A percentile compares a stretch with the other conserved stretches of the same genome.
Conservation (phyloP, 2,329 filamentous ascomycete genomes). For the Trichocomaceae sp. region DNA sequence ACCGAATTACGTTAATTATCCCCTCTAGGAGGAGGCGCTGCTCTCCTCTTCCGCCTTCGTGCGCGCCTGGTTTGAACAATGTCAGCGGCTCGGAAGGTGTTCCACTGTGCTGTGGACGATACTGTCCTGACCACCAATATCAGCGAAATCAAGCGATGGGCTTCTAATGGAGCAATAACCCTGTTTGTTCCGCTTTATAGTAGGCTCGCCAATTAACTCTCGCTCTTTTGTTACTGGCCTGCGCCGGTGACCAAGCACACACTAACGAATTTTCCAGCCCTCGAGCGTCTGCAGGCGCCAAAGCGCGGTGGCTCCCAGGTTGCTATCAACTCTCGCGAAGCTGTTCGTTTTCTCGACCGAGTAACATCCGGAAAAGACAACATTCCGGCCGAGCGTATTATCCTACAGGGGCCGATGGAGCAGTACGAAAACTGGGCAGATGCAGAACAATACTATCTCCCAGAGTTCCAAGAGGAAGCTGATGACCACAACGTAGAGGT, state of each 20-base stretch:
- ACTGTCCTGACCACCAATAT: slow-evolving; percentile 48
- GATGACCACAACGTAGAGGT: slow-evolving; percentile 21
- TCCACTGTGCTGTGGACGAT: slow-evolving; percentile 49
- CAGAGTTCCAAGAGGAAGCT: slow-evolving; percentile 38
- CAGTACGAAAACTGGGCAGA: slow-evolving; percentile 43
- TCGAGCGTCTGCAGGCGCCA: slow-evolving; percentile 41
- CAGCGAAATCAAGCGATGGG: slow-evolving; percentile 48
- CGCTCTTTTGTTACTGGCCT: slow-evolving; percentile 12
- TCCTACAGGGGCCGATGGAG: slow-evolving; percentile 45
- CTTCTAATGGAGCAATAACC: slow-evolving; percentile 43
- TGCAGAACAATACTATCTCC: slow-evolving; percentile 41
- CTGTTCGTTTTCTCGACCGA: slow-evolving; percentile 47
- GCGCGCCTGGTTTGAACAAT: slow-evolving; percentile 18
- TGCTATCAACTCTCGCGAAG: slow-evolving; percentile 46
- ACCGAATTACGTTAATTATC: slow-evolving; percentile 6
- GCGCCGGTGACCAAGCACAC: background rate
- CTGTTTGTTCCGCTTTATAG: slow-evolving; percentile 49
- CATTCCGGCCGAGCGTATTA: slow-evolving; percentile 36
- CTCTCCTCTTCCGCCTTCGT: background rate
- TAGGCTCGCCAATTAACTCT: slow-evolving; percentile 24
- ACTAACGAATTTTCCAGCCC: slow-evolving; percentile 27
- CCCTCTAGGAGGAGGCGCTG: slow-evolving; percentile 7
- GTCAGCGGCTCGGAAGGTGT: slow-evolving; percentile 40
- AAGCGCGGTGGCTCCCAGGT: slow-evolving; percentile 42
- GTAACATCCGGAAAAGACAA: slow-evolving; percentile 43